These are phyloP conservation scores for Zizania latifolia DNA, from an alignment of 176 grass and related monocot species.

Conservation along the genomic window DNA sequence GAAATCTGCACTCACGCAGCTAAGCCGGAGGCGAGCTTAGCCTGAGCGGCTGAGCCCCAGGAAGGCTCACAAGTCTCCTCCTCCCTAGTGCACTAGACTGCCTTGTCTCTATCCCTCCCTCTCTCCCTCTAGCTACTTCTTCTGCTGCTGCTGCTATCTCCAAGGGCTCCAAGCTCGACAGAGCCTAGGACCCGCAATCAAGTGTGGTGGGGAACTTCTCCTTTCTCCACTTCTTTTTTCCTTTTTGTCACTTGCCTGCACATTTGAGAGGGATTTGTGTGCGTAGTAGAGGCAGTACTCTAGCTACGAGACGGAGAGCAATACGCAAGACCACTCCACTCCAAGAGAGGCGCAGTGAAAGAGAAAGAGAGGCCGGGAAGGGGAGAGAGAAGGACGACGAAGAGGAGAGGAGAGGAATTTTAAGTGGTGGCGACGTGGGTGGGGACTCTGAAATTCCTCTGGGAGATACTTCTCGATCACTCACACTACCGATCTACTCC, in stretches of 20 bases:
- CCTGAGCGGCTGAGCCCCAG: background rate
- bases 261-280: background rate
- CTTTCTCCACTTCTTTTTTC: background rate
- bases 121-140: background rate
- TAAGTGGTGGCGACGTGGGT: conserved; percentile 27
- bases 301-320: too few relatives aligned
- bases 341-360: background rate
- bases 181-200: background rate
- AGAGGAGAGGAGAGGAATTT: background rate
- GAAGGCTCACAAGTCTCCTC: background rate
- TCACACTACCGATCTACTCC: too few relatives aligned
- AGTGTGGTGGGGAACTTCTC: background rate
- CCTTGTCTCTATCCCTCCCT: conserved; percentile 28
- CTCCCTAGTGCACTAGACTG: conserved; percentile 7
- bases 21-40: background rate
- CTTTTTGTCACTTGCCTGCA: background rate
- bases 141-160: background rate
- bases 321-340: background rate
- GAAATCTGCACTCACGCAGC: conserved; percentile 12
- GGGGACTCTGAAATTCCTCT: conserved; percentile 74
- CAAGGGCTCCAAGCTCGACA: too few relatives aligned
- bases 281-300: background rate
- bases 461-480: conserved; percentile 35
- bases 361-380: background rate
- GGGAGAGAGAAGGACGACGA: background rate